Evolutionary conservation across 1,284 basidiomycete genomes (phyloP).

Genomic region (Takashimella tepidaria): DNA sequence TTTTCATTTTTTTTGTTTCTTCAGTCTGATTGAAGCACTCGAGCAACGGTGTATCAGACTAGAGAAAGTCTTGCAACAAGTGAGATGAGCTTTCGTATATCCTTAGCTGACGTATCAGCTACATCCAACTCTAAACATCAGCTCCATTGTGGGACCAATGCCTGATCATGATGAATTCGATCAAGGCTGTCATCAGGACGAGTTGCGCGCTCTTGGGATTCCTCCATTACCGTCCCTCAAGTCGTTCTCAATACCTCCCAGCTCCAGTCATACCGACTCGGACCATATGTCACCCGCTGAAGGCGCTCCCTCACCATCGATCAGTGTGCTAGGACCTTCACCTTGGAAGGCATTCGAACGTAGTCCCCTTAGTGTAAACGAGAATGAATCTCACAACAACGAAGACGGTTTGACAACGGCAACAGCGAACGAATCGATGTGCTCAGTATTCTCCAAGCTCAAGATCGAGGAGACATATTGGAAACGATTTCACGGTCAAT

Average conservation of each 20-base stretch:
- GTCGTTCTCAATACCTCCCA: background rate
- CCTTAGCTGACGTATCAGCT: slow-evolving; percentile 51
- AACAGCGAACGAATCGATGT: slow-evolving; percentile 29
- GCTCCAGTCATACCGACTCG: background rate
- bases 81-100: slow-evolving; percentile 46
- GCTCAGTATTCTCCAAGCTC: slow-evolving; percentile 13
- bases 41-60: slow-evolving; percentile 66
- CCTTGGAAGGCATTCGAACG: slow-evolving; percentile 35
- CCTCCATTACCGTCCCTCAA: slow-evolving; percentile 38
- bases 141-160: slow-evolving; percentile 61
- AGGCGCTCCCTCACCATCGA: slow-evolving; percentile 20
- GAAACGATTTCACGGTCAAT: slow-evolving; percentile 63
- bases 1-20: no score
- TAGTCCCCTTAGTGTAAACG: slow-evolving; percentile 26
- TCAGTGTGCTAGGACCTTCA: slow-evolving; percentile 24
- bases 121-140: slow-evolving; percentile 63
- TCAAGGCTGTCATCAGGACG: slow-evolving; percentile 28
- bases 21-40: slow-evolving; percentile 65
- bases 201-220: slow-evolving; percentile 31
- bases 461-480: slow-evolving; percentile 43
- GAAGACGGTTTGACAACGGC: no score
- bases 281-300: slow-evolving; percentile 11
- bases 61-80: slow-evolving; percentile 61
- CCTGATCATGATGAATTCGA: slow-evolving; percentile 70
- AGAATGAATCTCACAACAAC: slow-evolving; percentile 19